A percentile compares a stretch with the other conserved stretches of the same genome.
Evolutionary conservation across 495 filamentous ascomycete genomes (phyloP).

Genomic region (Pseudevernia furfuracea): DNA sequence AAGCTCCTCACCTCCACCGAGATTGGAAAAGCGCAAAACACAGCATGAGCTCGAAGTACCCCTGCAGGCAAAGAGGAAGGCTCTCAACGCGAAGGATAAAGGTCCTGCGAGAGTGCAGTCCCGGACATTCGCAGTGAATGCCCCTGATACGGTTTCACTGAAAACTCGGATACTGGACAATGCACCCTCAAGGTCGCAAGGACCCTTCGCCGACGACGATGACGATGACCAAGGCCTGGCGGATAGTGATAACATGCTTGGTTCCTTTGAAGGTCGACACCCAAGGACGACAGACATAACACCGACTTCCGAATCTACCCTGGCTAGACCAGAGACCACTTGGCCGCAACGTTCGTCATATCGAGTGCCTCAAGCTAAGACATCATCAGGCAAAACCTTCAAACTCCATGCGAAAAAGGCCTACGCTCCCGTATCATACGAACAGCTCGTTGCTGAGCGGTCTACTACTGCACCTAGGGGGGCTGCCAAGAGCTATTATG

Average conservation of each 20-base stretch:
- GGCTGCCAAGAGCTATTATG: constrained; percentile 80
- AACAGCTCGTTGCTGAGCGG: constrained; percentile 59
- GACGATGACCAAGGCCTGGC: constrained; percentile 27
- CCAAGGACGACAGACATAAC: neutral
- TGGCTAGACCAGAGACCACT: neutral
- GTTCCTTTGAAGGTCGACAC: neutral
- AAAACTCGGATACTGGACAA: neutral
- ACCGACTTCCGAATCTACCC: neutral
- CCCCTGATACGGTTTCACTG: neutral
- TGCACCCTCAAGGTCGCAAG: constrained; percentile 34
- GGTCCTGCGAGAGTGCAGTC: neutral
- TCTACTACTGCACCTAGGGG: constrained; percentile 60
- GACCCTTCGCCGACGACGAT: constrained; percentile 41
- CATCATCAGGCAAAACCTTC: constrained; percentile 57
- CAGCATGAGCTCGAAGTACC: constrained; percentile 34
- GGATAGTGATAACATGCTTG: neutral
- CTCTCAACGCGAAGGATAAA: constrained; percentile 1
- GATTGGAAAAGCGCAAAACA: constrained; percentile 35
- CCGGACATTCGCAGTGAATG: neutral
- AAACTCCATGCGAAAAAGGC: constrained; percentile 47
- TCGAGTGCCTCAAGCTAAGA: constrained; percentile 40
- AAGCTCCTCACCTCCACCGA: constrained; percentile 42
- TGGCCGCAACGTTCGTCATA: constrained; percentile 28
- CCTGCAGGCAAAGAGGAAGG: constrained; percentile 29
- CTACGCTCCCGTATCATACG: constrained; percentile 48